Evolutionary conservation across 305 asterid genomes (phyloP), one percentile per base, ranked within the genome.

Genomic region (Vinca major): DNA sequence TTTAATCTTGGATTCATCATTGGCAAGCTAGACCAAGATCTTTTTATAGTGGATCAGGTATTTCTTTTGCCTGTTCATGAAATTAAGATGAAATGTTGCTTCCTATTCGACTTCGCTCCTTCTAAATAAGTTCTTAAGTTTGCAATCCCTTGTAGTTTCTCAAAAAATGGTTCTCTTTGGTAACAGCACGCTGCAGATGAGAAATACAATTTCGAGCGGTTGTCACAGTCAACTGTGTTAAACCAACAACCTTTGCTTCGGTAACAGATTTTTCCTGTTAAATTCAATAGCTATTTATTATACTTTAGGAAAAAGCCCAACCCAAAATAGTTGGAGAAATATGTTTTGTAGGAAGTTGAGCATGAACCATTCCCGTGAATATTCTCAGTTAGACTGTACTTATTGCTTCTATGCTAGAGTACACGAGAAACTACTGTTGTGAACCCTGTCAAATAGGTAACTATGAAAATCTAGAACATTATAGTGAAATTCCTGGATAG

Each of bases 171-270:
- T 65, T 68, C 62, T 62, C 14, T n/a, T 58, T 56, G 26, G 20
- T 49, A 67, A 69, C 91, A 94, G 99, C 99, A 94, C 81, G 99
- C 99, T 62, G 97, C 99, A 78, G 99, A 94, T 75, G 99, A 94
- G 87, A 94, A 94, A 74, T 86, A 88, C 79, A 94, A 94, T 72
- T 94, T 79, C 73, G 97, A 94, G 85, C 86, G 78, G 63, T 75
- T 94, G 77, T 85, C 99, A 17, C 88, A 71, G 74, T 78, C 97
- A 66, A 94, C 99, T 71, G 74, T 94, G 77, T 75, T 94, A 79
- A 94, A 91, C 75, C 99, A 94, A 83, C 99, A 94, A 71, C 99
- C 99, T 75, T 84, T 94, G 79, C 88, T 94, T 62, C 78, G 93
- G 97, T 91, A 83, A 84, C 84, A 45, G 60, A 44, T n/a, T 49